Base-by-base conservation (phyloP, 1,284 basidiomycete species). In the Trichosporon faecale region DNA sequence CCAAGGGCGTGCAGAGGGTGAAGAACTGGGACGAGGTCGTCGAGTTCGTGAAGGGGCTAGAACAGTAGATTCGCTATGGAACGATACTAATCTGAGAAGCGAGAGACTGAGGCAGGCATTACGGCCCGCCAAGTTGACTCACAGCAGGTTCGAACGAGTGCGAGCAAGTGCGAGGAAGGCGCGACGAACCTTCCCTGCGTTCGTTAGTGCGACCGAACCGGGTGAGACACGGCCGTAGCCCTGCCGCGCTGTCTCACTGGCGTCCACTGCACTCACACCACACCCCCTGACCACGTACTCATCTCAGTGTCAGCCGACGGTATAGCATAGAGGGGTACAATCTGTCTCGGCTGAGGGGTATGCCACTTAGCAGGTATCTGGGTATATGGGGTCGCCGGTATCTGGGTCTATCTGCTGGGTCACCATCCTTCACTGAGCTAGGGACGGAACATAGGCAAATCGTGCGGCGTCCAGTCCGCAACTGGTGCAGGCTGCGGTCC, bases 1-100 rank as follows among this genome's bases (percentile, higher is more conserved):
- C 84, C 0, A 52, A 74, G 9, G 76, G 76, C 9, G 79, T 84
- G 4, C 72, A 74, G 49, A 69, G 83, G 6, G 83, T 81, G 2
- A 64, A 23, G 16, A 72, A 79, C 70, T 85, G 84, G 84, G 67
- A 76, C 2, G 79, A 72, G 21, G 83, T 83, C 7, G 76, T 84
- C 78, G 72, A 76, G 75, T 76, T 21, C 27, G 12, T 70, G 3
- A 21, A 31, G 49, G 61, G 49, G 14, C 27, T 64, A 31, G 69
- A 70, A 2, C 25, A 44, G 11, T 64, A 64, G 63, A 64, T 18
- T 11, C 3, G 63, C 7, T 2, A 14, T 12, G 63, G n/a, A 61
- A 25, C 27, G 3, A 33, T 9, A n/a, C 40, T 44, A n/a, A 44
- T 44, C 18, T 44, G 16, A n/a, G n/a, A n/a, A n/a, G n/a, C n/a